Evolutionary conservation across 1,284 basidiomycete genomes (phyloP).

Genomic region (Moesziomyces parantarcticus): DNA sequence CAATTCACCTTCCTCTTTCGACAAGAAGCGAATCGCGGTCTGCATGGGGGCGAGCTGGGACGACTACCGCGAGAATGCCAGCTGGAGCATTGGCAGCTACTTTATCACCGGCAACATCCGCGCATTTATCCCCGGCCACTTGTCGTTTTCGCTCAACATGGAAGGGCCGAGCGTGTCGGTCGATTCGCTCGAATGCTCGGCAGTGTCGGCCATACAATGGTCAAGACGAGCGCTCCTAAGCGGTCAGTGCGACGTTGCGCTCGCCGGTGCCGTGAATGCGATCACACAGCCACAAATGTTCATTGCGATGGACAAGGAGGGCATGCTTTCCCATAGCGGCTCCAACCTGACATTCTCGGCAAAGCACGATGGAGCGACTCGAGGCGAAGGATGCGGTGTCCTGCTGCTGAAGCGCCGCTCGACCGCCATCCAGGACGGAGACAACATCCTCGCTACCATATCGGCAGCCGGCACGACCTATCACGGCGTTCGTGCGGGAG

Average conservation of each 20-base stretch:
- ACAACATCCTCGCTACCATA: slow-evolving; percentile 43
- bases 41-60: slow-evolving; percentile 49
- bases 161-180: slow-evolving; percentile 45
- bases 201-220: slow-evolving; percentile 42
- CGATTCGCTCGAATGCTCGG: slow-evolving; percentile 44
- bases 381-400: slow-evolving; percentile 50
- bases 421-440: slow-evolving; percentile 43
- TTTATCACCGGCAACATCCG: slow-evolving; percentile 55
- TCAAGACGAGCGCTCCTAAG: slow-evolving; percentile 39
- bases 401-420: slow-evolving; percentile 50
- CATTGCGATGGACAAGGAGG: slow-evolving; percentile 51
- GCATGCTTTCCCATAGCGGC: slow-evolving; percentile 33
- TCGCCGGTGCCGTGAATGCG: slow-evolving; percentile 44
- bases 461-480: slow-evolving; percentile 26
- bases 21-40: slow-evolving; percentile 40
- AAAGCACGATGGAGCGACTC: slow-evolving; percentile 40
- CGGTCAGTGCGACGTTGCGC: slow-evolving; percentile 47
- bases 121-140: slow-evolving; percentile 50
- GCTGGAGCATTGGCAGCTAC: slow-evolving; percentile 49
- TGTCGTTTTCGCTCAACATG: slow-evolving; percentile 43
- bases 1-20: slow-evolving; percentile 42
- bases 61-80: slow-evolving; percentile 56
- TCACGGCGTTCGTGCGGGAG: slow-evolving; percentile 3
- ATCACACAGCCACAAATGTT: slow-evolving; percentile 52
- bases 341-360: slow-evolving; percentile 37